Evolutionary conservation across 2,329 filamentous ascomycete genomes (phyloP).

Genomic region (Cryphonectria nitschkei): DNA sequence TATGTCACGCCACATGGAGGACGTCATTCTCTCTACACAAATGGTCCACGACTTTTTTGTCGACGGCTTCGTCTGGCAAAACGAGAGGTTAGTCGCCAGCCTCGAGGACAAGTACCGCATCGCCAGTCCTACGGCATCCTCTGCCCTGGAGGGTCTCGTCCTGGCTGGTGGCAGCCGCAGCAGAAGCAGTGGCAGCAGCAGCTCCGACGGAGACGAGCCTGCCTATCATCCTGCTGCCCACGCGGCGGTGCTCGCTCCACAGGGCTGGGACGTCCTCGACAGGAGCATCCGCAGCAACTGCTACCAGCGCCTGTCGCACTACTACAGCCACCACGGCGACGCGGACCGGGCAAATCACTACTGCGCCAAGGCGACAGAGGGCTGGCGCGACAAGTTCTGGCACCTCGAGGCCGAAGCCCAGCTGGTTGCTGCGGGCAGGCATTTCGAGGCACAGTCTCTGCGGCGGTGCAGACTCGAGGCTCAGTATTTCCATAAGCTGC

Average conservation of each 20-base stretch:
- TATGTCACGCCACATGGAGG: constrained; percentile 27
- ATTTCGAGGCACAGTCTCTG: constrained; percentile 28
- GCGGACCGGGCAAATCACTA: not conserved
- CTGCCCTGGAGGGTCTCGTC: not conserved
- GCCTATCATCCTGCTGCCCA: not conserved
- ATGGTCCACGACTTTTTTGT: constrained; percentile 28
- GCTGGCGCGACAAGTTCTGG: constrained; percentile 27
- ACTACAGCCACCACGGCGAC: constrained; percentile 10
- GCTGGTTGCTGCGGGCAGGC: constrained; percentile 22
- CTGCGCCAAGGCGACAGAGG: constrained; percentile 20
- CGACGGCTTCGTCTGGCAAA: constrained; percentile 23
- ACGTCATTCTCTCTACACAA: constrained; percentile 27
- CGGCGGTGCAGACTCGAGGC: constrained; percentile 27
- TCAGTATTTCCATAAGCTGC: constrained; percentile 27
- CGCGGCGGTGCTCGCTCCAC: constrained; percentile 1
- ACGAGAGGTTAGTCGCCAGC: constrained; percentile 21
- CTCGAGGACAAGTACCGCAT: constrained; percentile 26
- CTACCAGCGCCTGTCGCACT: constrained; percentile 26
- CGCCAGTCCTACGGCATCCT: not conserved
- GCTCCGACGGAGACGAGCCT: not conserved
- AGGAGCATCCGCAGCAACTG: constrained; percentile 29
- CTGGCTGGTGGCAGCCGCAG: not conserved
- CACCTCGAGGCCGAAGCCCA: constrained; percentile 26
- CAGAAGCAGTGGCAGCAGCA: not conserved
- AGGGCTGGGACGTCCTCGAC: constrained; percentile 29